Percentiles rank a stretch among this genome's conserved stretches.
Evolutionary conservation across 495 filamentous ascomycete species (phyloP).

Genomic region (Parachaetomium inaequale): DNA sequence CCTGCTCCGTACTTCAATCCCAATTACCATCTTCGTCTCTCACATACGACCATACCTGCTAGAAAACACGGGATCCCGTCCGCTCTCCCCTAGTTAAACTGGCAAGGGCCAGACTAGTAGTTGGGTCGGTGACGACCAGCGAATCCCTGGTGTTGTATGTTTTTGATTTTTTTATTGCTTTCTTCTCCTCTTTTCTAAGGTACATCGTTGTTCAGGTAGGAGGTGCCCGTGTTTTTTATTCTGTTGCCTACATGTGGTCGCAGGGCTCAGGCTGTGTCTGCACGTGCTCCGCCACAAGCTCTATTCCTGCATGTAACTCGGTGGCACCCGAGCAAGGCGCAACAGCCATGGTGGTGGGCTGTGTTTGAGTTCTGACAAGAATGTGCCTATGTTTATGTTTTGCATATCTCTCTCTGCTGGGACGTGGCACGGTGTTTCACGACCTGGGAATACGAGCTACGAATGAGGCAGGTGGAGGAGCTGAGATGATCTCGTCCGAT

Average conservation of each 20-base stretch:
- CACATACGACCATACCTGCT: slow-evolving; percentile 6
- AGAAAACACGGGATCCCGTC: slow-evolving; percentile 46
- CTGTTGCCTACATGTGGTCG: background rate
- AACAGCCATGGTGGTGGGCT: background rate
- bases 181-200: background rate
- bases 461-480: too few species aligned
- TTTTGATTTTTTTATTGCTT: background rate
- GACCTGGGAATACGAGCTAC: too few species aligned
- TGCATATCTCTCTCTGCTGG: too few species aligned
- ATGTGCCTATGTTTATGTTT: background rate
- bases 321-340: background rate
- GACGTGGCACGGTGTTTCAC: background rate
- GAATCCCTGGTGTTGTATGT: slow-evolving; percentile 48
- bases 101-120: slow-evolving; percentile 31
- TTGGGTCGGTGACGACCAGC: slow-evolving; percentile 40
- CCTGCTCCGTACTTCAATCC: too few species aligned
- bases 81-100: slow-evolving; percentile 43
- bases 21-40: too few species aligned
- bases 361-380: background rate
- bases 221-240: background rate
- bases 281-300: background rate
- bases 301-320: background rate
- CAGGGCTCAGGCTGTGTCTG: background rate
- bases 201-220: background rate
- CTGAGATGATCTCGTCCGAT: too few species aligned